Conservation (phyloP, 306 rosid species). For the Sechiopsis laciniata region DNA sequence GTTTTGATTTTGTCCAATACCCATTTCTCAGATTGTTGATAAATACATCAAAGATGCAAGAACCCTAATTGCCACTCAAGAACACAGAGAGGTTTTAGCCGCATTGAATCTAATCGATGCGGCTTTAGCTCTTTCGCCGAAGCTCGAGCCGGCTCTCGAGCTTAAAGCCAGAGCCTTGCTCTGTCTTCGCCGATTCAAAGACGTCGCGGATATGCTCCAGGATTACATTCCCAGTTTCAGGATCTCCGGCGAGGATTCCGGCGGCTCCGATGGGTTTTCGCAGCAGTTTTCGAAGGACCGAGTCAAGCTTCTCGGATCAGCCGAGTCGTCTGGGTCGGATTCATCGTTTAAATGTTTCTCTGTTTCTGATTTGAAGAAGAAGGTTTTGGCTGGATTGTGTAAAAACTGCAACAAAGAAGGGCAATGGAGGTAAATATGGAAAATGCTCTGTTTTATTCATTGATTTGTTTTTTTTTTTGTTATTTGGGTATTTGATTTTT, state of each 20-base stretch:
- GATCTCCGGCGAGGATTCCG: conserved; percentile 53
- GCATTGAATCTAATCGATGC: conserved; percentile 76
- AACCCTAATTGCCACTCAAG: conserved; percentile 57
- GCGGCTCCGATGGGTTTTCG: conserved; percentile 48
- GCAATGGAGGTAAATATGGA: conserved; percentile 75
- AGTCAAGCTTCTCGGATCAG: conserved; percentile 56
- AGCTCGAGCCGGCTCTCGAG: conserved; percentile 69
- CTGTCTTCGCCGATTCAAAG: conserved; percentile 68
- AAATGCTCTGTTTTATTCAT: conserved; percentile 41
- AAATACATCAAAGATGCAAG: conserved; percentile 71
- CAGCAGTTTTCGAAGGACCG: conserved; percentile 62
- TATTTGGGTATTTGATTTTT: not conserved
- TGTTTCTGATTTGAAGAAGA: conserved; percentile 84
- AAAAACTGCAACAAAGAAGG: conserved; percentile 76
- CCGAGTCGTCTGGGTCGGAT: conserved; percentile 38
- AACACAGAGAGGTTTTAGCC: conserved; percentile 53
- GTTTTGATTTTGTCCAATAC: not conserved
- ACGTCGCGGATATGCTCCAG: conserved; percentile 89
- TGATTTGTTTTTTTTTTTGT: conserved; percentile 4
- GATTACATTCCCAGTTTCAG: conserved; percentile 88
- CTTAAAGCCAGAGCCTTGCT: conserved; percentile 76
- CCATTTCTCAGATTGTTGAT: conserved; percentile 52
- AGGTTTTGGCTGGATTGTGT: conserved; percentile 76
- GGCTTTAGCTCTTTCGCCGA: conserved; percentile 68
- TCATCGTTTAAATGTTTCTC: conserved; percentile 91